Base-by-base conservation (phyloP, 2,329 filamentous ascomycete genomes). In the Chaetomium strumarium region DNA sequence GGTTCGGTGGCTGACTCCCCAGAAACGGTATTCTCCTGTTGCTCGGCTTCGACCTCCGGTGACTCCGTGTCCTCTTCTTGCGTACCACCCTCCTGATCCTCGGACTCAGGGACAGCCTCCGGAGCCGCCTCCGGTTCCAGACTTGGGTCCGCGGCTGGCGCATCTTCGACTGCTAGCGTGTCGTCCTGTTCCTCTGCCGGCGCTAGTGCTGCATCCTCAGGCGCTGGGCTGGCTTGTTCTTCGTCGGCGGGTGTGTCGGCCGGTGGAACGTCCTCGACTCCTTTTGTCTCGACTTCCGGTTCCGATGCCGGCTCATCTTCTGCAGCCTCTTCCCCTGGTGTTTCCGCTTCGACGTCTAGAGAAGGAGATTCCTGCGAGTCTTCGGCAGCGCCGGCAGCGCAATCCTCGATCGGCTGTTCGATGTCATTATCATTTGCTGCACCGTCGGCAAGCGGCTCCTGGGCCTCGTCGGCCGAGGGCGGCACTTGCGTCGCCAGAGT, bases 401-500 rank as follows among this genome's bases (percentile, higher is more conserved):
- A 9, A n/a, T 48, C 47, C 11, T 39, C 24, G 4, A 14, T 6
- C 11, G 16, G 14, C 9, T 49, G 29, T 6, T 33, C 16, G 7
- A 11, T 19, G 10, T 45, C 40, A n/a, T 49, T 19, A 24, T 9
- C 14, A 16, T 16, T 5, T 48, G 38, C 11, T 31, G 30, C 7
- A 19, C 11, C 5, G 5, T 37, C 37, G 14, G 14, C 30, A 2
- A 42, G 20, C 5, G 14, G 13, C 8, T 47, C 42, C 30, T 42
- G 55, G 12, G 42, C 16, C 39, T 59, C 55, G 20, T 59, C 57
- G 56, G 57, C 40, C 36, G 51, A 41, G 11, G 46, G 34, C 10
- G 46, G 37, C 42, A 37, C 36, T n/a, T 46, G 34, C 16, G 58
- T 60, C 16, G 57, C 46, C n/a, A 48, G 49, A 37, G 53, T 58